Base-by-base conservation (phyloP, 495 filamentous ascomycete genomes). In the Podospora pseudoanserina region DNA sequence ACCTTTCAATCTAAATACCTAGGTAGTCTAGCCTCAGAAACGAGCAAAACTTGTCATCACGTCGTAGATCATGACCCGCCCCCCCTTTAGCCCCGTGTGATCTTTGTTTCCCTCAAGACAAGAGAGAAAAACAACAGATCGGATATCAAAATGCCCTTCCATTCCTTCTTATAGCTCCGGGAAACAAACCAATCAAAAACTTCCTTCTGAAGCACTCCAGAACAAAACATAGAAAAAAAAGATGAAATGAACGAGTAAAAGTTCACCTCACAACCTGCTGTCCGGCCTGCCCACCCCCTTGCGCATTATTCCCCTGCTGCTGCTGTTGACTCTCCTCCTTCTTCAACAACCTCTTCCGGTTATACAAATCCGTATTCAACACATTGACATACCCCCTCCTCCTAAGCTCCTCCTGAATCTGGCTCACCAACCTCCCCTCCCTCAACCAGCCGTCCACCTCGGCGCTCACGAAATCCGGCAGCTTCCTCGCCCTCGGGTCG, bases 371-470 rank as follows among this genome's bases (percentile, higher is more conserved):
- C 20, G 76, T 78, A 49, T 79, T 77, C 63, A 79, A 49, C 68
- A 79, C 77, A 60, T 79, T 77, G 63, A 65, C 65, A 65, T 74
- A 77, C n/a, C 76, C 76, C 63, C 74, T 61, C 20, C 32, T 23
- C 64, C 72, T 68, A 54, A 79, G 70, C 73, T 79, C 75, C 60
- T 79, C 74, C 68, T 78, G 76, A n/a, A 79, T 76, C 68, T 74
- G 74, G 64, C 71, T 75, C 20, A 79, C 74, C 69, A 72, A 27
- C 77, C 72, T 76, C n/a, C 76, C 74, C 39, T 76, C 70, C 69
- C 72, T 30, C 66, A 79, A 55, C 77, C 77, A 79, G 55, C 63
- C 56, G 64, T 79, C 77, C 11, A 79, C 77, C 73, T 78, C 71
- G 19, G 55, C 69, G 6, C 60, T 61, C 73, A 79, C 67, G 16